Conservation (phyloP, 140 eudicot species). For the Oenanthe javanica region DNA sequence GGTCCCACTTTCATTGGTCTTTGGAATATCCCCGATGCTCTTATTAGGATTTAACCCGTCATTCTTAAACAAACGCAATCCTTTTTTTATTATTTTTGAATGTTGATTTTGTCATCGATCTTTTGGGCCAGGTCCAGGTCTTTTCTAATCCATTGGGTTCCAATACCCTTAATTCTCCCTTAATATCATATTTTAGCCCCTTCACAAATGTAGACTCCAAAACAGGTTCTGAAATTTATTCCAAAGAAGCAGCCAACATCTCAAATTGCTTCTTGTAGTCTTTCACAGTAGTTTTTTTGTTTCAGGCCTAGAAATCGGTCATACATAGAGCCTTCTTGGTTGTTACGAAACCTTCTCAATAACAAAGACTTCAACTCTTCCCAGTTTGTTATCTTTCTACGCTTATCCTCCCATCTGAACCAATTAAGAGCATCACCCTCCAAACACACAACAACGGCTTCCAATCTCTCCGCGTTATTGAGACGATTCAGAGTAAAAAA, state of each 20-base stretch:
- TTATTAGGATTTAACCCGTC: no score
- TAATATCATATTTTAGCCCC: background rate
- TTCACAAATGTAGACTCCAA: background rate
- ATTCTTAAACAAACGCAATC: background rate
- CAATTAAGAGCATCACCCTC: background rate
- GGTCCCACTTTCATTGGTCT: background rate
- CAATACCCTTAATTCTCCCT: background rate
- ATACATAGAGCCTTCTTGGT: background rate
- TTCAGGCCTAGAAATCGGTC: background rate
- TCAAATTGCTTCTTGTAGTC: background rate
- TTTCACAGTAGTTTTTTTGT: background rate
- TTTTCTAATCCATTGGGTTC: background rate
- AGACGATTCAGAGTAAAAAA: no score
- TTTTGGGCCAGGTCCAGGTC: background rate
- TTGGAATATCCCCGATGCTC: background rate
- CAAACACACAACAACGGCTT: background rate
- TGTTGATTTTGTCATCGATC: background rate
- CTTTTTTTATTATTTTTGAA: no score
- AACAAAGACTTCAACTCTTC: background rate
- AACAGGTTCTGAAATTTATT: background rate
- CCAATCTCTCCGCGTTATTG: no score
- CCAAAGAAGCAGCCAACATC: background rate
- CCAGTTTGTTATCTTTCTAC: background rate
- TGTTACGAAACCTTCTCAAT: background rate
- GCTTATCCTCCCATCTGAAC: background rate